Conservation (phyloP, 768 basidiomycete genomes). For the Lactifluus volemus region DNA sequence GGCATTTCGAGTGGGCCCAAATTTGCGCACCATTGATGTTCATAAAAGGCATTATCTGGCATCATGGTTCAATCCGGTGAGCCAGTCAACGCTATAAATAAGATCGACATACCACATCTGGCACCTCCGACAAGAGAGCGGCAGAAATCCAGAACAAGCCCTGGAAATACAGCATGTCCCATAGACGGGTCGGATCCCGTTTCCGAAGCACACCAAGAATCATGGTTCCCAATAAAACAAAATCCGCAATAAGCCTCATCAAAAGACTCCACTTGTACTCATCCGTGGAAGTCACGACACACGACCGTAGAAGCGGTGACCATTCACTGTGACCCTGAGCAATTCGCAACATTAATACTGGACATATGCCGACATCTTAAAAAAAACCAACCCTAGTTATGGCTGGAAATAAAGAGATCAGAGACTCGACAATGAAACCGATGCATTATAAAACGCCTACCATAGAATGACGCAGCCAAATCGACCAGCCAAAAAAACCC, state of each 20-base stretch:
- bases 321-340: slow-evolving; percentile 5
- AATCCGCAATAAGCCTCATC: no score
- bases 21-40: slow-evolving; percentile 12
- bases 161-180: no score
- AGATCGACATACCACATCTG: background rate
- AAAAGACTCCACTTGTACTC: background rate
- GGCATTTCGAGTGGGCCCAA: background rate
- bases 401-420: background rate
- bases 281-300: background rate
- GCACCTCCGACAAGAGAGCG: slow-evolving; percentile 5
- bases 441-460: background rate
- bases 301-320: background rate
- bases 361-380: background rate
- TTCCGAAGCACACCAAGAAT: slow-evolving; percentile 15
- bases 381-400: background rate
- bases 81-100: no score
- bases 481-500: background rate
- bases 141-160: background rate
- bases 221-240: background rate
- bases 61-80: background rate
- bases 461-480: background rate
- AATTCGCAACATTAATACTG: background rate
- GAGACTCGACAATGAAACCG: background rate
- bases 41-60: no score
- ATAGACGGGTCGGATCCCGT: slow-evolving; percentile 7